A percentile compares a stretch with the other conserved stretches of the same genome.
Evolutionary conservation across 768 basidiomycete genomes (phyloP).

Genomic region (Leccinum imitatum): DNA sequence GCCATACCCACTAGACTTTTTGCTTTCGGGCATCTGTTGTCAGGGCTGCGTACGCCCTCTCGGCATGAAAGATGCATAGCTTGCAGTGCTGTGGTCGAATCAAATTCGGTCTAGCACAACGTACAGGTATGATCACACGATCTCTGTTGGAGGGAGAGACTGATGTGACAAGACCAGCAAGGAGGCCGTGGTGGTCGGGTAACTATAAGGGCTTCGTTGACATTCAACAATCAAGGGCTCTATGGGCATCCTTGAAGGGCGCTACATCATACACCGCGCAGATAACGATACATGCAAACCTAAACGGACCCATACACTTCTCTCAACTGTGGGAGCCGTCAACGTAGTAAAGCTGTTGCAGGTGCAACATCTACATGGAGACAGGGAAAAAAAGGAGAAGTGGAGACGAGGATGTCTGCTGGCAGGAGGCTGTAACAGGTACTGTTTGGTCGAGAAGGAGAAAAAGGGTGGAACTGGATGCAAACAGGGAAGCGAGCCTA

Average conservation of each 20-base stretch:
- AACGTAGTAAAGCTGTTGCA: background rate
- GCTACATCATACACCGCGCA: constrained; percentile 2
- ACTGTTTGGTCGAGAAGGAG: constrained; percentile 19
- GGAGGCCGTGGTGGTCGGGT: constrained; percentile 4
- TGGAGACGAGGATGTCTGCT: constrained; percentile 5
- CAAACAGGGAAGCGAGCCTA: background rate
- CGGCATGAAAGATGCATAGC: background rate
- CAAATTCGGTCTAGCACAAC: background rate
- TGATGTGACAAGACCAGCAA: background rate
- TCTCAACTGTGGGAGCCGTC: constrained; percentile 11
- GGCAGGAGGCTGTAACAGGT: constrained; percentile 17
- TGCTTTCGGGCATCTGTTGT: background rate
- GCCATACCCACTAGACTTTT: constrained; percentile 29
- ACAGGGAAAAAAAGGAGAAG: background rate
- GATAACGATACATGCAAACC: constrained; percentile 7
- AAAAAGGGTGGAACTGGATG: background rate
- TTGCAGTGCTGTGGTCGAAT: background rate
- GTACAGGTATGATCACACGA: constrained; percentile 1
- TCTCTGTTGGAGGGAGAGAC: background rate
- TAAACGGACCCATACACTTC: constrained; percentile 3
- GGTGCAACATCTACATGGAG: constrained; percentile 10
- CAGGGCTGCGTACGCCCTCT: background rate
- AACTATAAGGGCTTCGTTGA: background rate
- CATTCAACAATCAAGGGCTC: constrained; percentile 4
- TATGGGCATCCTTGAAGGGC: background rate